Base-by-base conservation (phyloP, 2,329 filamentous ascomycete species). In the Alternaria arbusti region DNA sequence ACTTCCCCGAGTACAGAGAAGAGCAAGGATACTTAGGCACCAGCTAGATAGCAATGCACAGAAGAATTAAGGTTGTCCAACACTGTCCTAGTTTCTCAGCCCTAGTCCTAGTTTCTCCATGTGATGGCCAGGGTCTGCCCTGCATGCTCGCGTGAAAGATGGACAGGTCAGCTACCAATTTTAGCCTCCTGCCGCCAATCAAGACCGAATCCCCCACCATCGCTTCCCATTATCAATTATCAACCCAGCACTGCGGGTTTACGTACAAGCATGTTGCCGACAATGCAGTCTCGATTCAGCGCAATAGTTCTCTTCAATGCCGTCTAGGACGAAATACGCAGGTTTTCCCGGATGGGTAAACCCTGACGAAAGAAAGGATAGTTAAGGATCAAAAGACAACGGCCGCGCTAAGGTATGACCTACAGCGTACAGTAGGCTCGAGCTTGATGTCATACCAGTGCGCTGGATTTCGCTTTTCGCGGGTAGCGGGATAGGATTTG, bases 251-350 rank as follows among this genome's bases (percentile, higher is more conserved):
- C 22, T 15, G n/a, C 50, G 61, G 61, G 28, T 62, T 64, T 64
- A 66, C 61, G 64, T 64, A 66, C 64, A 59, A 64, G 52, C 57
- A 51, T 63, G 36, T 23, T 17, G 57, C n/a, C 28, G 43, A 54
- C 32, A 46, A 25, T 22, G 60, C 49, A 28, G 44, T 44, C 20
- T 22, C n/a, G 46, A 22, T 40, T 46, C 30, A 54, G 40, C n/a
- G n/a, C 46, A 15, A 26, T 17, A 46, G 47, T 22, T 26, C 25
- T 12, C 46, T 25, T 36, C 25, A n/a, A 17, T 23, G 30, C 30
- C 22, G 30, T n/a, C 45, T 12, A 36, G n/a, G 32, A 22, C 20
- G 17, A 9, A n/a, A 36, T 25, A 9, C 17, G 12, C 28, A 40
- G 12, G 17, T 51, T 51, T 51, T 51, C 49, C n/a, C 17, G 9